Conservation (phyloP, 768 basidiomycete species). For the Leucogyrophana mollusca region DNA sequence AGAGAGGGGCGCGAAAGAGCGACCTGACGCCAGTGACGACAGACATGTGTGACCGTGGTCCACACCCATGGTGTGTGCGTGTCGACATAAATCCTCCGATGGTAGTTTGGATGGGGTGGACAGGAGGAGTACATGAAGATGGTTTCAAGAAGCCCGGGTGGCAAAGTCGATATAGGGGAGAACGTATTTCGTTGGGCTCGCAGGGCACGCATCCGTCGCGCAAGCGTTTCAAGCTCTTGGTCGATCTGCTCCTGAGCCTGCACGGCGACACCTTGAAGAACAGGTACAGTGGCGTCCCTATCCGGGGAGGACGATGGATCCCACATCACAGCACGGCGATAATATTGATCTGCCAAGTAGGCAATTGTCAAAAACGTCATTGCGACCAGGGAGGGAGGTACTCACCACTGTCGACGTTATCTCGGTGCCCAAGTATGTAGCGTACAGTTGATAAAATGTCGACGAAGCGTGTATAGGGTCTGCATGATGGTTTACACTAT, state of each 20-base stretch:
- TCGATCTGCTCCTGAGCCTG: constrained; percentile 12
- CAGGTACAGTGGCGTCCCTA: no score
- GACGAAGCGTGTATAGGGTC: no score
- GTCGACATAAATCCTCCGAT: neutral
- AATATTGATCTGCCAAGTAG: no score
- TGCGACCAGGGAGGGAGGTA: no score
- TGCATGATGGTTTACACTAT: no score
- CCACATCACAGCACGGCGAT: no score
- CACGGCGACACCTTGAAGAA: no score
- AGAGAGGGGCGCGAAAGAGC: constrained; percentile 39
- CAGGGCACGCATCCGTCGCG: constrained; percentile 12
- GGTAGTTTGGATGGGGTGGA: neutral
- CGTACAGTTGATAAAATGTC: no score
- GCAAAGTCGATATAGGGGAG: constrained; percentile 17
- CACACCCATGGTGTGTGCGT: constrained; percentile 15
- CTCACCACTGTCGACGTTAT: no score
- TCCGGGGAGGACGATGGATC: no score
- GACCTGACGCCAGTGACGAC: constrained; percentile 41
- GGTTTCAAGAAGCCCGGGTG: constrained; percentile 18
- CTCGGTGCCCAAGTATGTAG: no score
- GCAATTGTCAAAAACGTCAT: no score
- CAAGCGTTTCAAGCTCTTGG: constrained; percentile 13
- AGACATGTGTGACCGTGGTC: constrained; percentile 21
- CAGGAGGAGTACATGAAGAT: constrained; percentile 17
- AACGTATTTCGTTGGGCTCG: constrained; percentile 15